phyloP scores from a whole-genome alignment of 2,329 filamentous ascomycete species.

The Aspergillus intermedius region DNA sequence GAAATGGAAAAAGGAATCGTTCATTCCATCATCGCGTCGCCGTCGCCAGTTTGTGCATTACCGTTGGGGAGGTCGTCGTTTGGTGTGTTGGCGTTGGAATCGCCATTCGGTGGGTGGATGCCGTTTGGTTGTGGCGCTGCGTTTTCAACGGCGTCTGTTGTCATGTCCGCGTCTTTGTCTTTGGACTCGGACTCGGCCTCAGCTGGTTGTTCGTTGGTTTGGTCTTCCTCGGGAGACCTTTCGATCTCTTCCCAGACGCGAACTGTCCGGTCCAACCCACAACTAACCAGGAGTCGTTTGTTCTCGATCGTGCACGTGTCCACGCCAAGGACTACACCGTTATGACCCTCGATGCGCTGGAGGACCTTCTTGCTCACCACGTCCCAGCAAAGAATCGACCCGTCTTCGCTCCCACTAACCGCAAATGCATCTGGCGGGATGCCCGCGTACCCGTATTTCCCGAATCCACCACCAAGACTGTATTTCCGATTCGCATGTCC shows the following conservation, averaged over 20 bases:
- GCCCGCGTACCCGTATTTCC: constrained; percentile 48
- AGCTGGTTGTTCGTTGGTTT: neutral
- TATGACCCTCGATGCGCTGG: constrained; percentile 56
- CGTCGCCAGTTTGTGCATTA: neutral
- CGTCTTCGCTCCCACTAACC: constrained; percentile 81
- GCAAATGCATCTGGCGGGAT: constrained; percentile 54
- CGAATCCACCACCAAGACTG: constrained; percentile 80
- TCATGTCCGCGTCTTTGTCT: neutral
- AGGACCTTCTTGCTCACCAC: constrained; percentile 77
- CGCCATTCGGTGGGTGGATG: neutral
- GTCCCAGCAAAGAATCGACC: constrained; percentile 81
- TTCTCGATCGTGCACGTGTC: constrained; percentile 51
- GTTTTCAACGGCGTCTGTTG: neutral
- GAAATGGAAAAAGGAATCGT: neutral
- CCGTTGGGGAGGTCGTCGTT: neutral
- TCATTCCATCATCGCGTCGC: neutral
- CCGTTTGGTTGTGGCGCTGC: neutral
- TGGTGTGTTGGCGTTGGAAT: neutral
- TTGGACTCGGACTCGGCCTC: neutral
- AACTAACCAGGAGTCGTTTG: constrained; percentile 51
- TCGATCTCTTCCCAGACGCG: constrained; percentile 52
- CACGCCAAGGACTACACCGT: constrained; percentile 54
- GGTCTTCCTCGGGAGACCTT: constrained; percentile 3
- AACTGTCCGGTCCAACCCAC: constrained; percentile 56
- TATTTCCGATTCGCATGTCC: constrained; percentile 80